Conservation (phyloP, 2,329 filamentous ascomycete genomes). For the Fusarium sp. region DNA sequence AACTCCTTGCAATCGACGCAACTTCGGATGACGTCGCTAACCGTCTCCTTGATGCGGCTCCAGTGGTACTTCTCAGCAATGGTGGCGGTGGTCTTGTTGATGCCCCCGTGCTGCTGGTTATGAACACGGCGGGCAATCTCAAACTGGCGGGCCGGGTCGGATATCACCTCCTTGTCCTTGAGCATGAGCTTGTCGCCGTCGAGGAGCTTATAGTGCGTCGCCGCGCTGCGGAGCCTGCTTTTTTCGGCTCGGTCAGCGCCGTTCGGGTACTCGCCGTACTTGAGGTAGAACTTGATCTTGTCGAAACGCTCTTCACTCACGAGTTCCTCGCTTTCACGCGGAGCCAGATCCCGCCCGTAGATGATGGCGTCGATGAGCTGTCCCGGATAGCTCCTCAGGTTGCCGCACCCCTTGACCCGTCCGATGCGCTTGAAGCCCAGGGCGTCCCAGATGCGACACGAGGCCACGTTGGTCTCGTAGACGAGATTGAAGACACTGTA, state of each 20-base stretch:
- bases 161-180: conserved; percentile 97
- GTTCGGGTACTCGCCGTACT: conserved; percentile 91
- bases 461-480: conserved; percentile 93
- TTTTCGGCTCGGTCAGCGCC: conserved; percentile 96
- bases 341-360: conserved; percentile 74
- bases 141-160: conserved; percentile 89
- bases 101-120: conserved; percentile 82
- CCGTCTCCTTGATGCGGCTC: conserved; percentile 98
- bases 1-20: conserved; percentile 90
- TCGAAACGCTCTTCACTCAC: conserved; percentile 97
- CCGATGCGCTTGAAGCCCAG: conserved; percentile 94
- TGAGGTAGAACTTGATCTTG: conserved; percentile 98
- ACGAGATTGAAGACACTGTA: conserved; percentile 96
- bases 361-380: conserved; percentile 81
- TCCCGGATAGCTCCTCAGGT: conserved; percentile 75
- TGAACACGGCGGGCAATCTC: conserved; percentile 87
- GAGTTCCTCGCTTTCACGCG: conserved; percentile 78
- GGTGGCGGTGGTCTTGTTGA: conserved; percentile 96
- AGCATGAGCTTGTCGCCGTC: conserved; percentile 88
- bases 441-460: conserved; percentile 91
- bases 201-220: conserved; percentile 92
- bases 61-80: conserved; percentile 97
- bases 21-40: conserved; percentile 92
- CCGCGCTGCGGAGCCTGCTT: conserved; percentile 90
- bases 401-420: conserved; percentile 79